phyloP scores from a whole-genome alignment of 306 rosid genomes.

The Castanea crenata region DNA sequence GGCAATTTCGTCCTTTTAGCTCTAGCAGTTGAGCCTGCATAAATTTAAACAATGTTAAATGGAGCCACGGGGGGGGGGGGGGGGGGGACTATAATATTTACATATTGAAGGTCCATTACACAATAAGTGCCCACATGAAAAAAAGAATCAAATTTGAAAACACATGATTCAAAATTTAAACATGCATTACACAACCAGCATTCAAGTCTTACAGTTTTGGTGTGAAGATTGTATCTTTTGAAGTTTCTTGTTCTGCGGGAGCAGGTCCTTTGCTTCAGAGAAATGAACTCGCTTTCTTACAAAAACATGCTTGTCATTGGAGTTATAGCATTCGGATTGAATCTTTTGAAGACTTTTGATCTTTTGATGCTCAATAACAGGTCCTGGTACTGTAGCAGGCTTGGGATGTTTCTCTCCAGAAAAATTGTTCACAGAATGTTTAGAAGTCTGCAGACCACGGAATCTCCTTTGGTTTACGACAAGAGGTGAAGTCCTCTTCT shows the following conservation, averaged over 20 bases:
- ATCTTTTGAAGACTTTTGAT: slow-evolving; percentile 22
- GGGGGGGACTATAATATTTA: too few species aligned
- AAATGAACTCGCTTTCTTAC: slow-evolving; percentile 60
- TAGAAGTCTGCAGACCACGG: slow-evolving; percentile 37
- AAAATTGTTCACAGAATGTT: slow-evolving; percentile 27
- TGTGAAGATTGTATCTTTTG: slow-evolving; percentile 37
- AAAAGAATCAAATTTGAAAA: not conserved
- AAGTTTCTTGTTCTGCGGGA: slow-evolving; percentile 35
- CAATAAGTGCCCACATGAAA: not conserved
- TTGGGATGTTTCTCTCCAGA: slow-evolving; percentile 23
- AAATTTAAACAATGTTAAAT: slow-evolving; percentile 22
- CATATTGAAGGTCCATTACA: too few species aligned
- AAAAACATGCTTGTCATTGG: slow-evolving; percentile 30
- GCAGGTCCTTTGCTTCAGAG: slow-evolving; percentile 49
- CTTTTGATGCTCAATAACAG: slow-evolving; percentile 33
- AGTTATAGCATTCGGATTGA: slow-evolving; percentile 25
- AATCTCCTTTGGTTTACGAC: slow-evolving; percentile 28
- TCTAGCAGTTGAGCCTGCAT: slow-evolving; percentile 52
- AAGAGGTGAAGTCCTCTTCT: slow-evolving; percentile 35
- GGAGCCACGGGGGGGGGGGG: too few species aligned
- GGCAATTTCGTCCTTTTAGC: slow-evolving; percentile 36
- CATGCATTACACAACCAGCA: slow-evolving; percentile 4
- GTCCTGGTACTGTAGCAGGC: slow-evolving; percentile 19
- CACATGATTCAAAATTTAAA: slow-evolving; percentile 4
- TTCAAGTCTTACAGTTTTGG: slow-evolving; percentile 25